These are phyloP conservation scores for Aphanomyces astaci DNA, from an alignment of 352 stramenopile genomes.

Conservation along the genomic window DNA sequence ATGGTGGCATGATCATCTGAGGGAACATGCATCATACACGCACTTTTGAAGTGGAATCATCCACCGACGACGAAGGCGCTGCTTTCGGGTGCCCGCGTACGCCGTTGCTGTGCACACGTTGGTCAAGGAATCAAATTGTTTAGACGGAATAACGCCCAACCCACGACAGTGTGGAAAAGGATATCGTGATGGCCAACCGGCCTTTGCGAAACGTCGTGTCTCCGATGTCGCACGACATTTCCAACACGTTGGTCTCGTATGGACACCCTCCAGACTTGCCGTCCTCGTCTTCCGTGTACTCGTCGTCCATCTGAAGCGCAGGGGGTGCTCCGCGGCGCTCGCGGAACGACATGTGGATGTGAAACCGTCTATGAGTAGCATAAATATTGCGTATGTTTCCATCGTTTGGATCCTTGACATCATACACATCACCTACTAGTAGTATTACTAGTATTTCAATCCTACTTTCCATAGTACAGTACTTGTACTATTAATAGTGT, in stretches of 20 bases:
- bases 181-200: conserved; percentile 49
- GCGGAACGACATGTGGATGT: not conserved
- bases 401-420: no score
- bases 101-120: conserved; percentile 4
- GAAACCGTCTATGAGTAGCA: not conserved
- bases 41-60: not conserved
- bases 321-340: not conserved
- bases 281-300: conserved; percentile 18
- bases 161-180: no score
- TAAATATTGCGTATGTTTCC: no score
- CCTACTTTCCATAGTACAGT: no score
- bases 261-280: conserved; percentile 4
- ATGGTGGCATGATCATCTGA: not conserved
- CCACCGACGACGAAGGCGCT: not conserved
- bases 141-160: no score
- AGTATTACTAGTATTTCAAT: no score
- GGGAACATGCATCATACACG: not conserved
- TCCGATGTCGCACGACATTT: conserved; percentile 62
- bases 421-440: no score
- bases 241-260: conserved; percentile 38
- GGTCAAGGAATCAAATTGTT: conserved; percentile 5
- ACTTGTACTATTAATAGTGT: no score
- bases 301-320: conserved; percentile 9
- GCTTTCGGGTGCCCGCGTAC: not conserved
- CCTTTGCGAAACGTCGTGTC: conserved; percentile 66